phyloP scores from a whole-genome alignment of 257 asterid genomes.

The Forsythia suspensa region DNA sequence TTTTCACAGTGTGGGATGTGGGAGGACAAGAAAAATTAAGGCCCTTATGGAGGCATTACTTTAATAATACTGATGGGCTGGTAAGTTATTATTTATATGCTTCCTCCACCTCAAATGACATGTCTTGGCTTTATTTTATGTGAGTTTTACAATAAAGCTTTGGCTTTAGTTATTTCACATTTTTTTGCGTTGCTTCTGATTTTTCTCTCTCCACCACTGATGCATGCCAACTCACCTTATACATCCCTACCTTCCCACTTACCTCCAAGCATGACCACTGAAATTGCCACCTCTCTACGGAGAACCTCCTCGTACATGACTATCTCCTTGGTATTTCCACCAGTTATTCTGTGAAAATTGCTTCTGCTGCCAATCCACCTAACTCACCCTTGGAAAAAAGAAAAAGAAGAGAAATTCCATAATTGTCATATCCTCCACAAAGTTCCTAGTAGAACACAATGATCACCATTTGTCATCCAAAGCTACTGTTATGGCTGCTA shows the following conservation, averaged over 20 bases:
- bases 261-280: neutral
- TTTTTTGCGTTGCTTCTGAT: neutral
- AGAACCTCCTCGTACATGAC: neutral
- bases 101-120: neutral
- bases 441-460: neutral
- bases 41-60: conserved; percentile 98
- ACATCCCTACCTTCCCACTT: neutral
- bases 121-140: neutral
- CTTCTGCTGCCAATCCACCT: neutral
- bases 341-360: neutral
- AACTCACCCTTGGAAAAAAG: neutral
- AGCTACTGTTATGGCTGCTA: neutral
- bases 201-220: neutral
- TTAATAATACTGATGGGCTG: conserved; percentile 92
- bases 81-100: conserved; percentile 40
- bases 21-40: conserved; percentile 96
- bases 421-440: neutral
- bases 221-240: neutral
- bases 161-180: neutral
- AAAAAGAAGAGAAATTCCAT: neutral
- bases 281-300: neutral
- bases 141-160: neutral
- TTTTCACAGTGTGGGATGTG: conserved; percentile 98
- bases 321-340: neutral
- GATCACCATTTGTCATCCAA: neutral